These are phyloP conservation scores for Cystofilobasidium macerans DNA, from an alignment of 768 basidiomycete species.

Conservation along the genomic window DNA sequence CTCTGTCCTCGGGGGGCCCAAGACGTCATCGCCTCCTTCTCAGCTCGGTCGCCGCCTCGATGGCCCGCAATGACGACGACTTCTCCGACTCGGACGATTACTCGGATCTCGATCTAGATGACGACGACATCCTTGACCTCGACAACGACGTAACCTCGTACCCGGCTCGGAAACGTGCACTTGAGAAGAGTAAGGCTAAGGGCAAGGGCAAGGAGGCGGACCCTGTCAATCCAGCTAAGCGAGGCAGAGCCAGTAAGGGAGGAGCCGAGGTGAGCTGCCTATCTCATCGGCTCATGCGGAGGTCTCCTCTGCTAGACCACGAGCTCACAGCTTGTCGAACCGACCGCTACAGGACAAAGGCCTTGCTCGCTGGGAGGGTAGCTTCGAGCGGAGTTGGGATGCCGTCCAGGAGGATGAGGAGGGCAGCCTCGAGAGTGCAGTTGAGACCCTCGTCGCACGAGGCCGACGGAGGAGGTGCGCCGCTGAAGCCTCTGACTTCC, in stretches of 20 bases:
- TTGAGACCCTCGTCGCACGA: slow-evolving; percentile 77
- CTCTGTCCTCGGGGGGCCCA: no score
- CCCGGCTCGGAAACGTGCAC: not conserved
- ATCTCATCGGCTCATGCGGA: not conserved
- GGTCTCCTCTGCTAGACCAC: not conserved
- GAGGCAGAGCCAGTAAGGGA: no score
- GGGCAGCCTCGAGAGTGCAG: slow-evolving; percentile 79
- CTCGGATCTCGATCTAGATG: slow-evolving; percentile 3
- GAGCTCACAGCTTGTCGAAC: not conserved
- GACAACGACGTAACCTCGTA: not conserved
- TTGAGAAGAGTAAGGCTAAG: slow-evolving; percentile 18
- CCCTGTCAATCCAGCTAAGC: not conserved
- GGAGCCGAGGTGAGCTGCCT: not conserved
- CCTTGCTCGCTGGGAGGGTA: slow-evolving; percentile 85
- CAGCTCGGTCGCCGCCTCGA: not conserved
- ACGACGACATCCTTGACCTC: slow-evolving; percentile 16
- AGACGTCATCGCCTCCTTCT: not conserved
- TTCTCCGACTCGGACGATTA: slow-evolving; percentile 21
- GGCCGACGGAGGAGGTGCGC: slow-evolving; percentile 68
- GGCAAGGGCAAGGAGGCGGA: not conserved
- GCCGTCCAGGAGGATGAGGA: slow-evolving; percentile 90
- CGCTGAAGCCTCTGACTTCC: not conserved
- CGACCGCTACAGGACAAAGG: not conserved
- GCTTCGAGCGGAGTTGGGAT: slow-evolving; percentile 91
- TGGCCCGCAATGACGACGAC: not conserved